These are phyloP conservation scores for Chlorella sp. DNA, from an alignment of 139 green algal genomes.

Conservation along the genomic window DNA sequence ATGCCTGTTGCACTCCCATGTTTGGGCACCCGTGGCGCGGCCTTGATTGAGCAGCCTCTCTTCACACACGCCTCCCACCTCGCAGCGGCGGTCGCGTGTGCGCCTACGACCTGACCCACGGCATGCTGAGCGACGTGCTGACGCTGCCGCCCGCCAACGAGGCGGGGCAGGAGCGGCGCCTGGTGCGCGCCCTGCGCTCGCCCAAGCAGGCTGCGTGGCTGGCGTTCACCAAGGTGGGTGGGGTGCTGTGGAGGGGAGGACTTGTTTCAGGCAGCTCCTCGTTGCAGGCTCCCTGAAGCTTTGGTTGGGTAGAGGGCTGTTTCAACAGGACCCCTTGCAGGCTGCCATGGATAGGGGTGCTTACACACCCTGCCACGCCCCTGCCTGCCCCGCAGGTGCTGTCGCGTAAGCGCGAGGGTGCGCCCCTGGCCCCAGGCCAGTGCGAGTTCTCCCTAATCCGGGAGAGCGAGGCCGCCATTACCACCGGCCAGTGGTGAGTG, in stretches of 20 bases:
- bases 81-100: constrained; percentile 31
- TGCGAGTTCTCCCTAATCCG: constrained; percentile 27
- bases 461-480: constrained; percentile 37
- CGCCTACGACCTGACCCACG: constrained; percentile 48
- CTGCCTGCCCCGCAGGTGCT: constrained; percentile 19
- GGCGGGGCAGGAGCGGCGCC: constrained; percentile 12
- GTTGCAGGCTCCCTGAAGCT: too few species aligned
- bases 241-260: too few species aligned
- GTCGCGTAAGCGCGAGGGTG: not conserved
- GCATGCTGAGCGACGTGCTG: constrained; percentile 36
- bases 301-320: too few species aligned
- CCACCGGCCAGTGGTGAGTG: constrained; percentile 21
- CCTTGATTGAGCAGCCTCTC: too few species aligned
- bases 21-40: too few species aligned
- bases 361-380: not conserved
- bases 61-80: not conserved
- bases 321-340: too few species aligned
- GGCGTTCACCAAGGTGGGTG: constrained; percentile 18
- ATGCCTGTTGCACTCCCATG: too few species aligned
- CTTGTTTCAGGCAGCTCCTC: too few species aligned
- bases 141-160: constrained; percentile 23
- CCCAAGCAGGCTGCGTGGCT: constrained; percentile 30
- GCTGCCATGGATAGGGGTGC: too few species aligned
- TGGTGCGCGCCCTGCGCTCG: constrained; percentile 26
- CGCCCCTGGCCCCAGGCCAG: constrained; percentile 7